phyloP scores from a whole-genome alignment of 345 rosid genomes.

The Euphorbia pulcherrima region DNA sequence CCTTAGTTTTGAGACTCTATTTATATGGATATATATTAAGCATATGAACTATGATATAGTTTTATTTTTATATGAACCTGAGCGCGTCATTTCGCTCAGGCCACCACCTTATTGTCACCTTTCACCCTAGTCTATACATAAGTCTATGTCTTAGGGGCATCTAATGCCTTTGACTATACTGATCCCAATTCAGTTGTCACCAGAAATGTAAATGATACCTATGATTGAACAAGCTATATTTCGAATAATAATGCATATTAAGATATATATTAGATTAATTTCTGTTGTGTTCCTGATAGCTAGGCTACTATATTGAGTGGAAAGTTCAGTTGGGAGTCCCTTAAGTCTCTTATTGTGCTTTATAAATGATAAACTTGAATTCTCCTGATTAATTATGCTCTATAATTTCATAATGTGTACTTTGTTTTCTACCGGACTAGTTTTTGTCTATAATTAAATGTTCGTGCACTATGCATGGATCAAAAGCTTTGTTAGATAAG shows the following conservation, averaged over 20 bases:
- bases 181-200: neutral
- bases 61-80: too few species aligned
- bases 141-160: too few species aligned
- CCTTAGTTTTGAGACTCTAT: too few species aligned
- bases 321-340: neutral
- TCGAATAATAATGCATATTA: neutral
- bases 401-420: neutral
- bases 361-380: neutral
- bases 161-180: too few species aligned
- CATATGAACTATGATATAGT: too few species aligned
- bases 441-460: neutral
- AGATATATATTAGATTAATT: neutral
- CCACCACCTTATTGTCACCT: too few species aligned
- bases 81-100: too few species aligned
- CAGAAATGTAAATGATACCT: neutral
- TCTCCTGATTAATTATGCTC: neutral
- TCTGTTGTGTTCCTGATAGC: neutral
- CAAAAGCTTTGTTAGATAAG: too few species aligned
- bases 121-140: too few species aligned
- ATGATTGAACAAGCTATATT: neutral
- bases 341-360: neutral
- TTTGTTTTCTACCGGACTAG: neutral
- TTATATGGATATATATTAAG: too few species aligned
- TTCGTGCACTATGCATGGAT: too few species aligned
- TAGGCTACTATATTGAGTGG: too few species aligned